Percentiles rank a stretch among this genome's conserved stretches.
Evolutionary conservation across 805 yeast species (phyloP).

Genomic region (Lipomyces starkeyi): DNA sequence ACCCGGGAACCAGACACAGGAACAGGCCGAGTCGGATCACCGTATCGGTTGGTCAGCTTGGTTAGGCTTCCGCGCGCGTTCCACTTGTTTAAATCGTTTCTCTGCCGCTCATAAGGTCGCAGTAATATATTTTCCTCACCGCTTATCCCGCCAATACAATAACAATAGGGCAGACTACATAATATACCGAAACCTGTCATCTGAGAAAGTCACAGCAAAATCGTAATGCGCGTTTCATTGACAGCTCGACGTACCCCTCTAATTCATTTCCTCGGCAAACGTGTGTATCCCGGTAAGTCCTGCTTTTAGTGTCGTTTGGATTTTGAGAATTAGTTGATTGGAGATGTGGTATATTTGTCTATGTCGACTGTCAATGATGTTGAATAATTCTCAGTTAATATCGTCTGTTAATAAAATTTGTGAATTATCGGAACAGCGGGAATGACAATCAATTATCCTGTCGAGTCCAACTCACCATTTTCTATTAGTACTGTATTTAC

Average conservation of each 20-base stretch:
- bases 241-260: constrained; percentile 56
- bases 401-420: no score
- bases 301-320: constrained; percentile 21
- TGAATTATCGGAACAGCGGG: neutral
- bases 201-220: neutral
- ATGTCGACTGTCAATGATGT: neutral
- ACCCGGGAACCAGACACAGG: neutral
- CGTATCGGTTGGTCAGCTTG: neutral
- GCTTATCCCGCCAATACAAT: no score
- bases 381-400: neutral
- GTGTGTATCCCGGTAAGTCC: constrained; percentile 53
- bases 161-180: neutral
- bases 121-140: no score
- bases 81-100: no score
- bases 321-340: neutral
- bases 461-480: constrained; percentile 18
- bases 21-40: neutral
- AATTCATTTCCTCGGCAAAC: constrained; percentile 87
- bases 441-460: neutral
- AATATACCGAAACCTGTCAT: neutral
- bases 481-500: constrained; percentile 36
- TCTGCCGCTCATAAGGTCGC: no score
- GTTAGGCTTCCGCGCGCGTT: no score
- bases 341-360: neutral
- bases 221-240: constrained; percentile 44